Evolutionary conservation across 345 rosid genomes (phyloP).

Genomic region (Euclidium syriacum): DNA sequence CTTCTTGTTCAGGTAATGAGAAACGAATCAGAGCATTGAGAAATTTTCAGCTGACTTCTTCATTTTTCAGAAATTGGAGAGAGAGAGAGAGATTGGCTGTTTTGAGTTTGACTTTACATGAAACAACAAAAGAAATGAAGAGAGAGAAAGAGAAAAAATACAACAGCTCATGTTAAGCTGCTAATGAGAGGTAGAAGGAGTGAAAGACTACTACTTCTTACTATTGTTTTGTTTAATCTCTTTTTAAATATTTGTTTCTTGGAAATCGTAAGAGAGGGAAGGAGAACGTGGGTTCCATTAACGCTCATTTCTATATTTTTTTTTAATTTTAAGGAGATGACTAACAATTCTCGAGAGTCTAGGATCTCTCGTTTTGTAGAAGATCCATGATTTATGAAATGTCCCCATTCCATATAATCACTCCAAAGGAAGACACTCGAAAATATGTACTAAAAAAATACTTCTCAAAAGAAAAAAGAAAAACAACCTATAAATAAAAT

Average conservation of each 20-base stretch:
- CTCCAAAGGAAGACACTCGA: not conserved
- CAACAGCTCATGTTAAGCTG: constrained; percentile 17
- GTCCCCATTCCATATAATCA: not conserved
- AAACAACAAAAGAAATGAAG: constrained; percentile 13
- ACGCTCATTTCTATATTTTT: not conserved
- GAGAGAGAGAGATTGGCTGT: constrained; percentile 15
- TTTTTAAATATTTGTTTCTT: constrained; percentile 5
- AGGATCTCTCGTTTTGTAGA: not conserved
- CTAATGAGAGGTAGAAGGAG: constrained; percentile 10
- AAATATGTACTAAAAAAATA: too few species aligned
- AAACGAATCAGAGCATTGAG: constrained; percentile 15
- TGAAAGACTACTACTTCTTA: constrained; percentile 10
- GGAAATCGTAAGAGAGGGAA: constrained; percentile 22
- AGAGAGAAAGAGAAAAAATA: not conserved
- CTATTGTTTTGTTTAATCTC: not conserved
- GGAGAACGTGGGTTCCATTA: constrained; percentile 38
- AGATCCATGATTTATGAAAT: constrained; percentile 10
- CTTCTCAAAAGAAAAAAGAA: too few species aligned
- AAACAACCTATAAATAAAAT: too few species aligned
- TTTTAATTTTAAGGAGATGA: constrained; percentile 4
- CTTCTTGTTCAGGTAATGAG: not conserved
- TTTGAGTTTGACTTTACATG: constrained; percentile 29
- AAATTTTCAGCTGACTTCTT: constrained; percentile 10
- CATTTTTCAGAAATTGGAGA: constrained; percentile 22
- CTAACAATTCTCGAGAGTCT: not conserved